A percentile compares a stretch with the other conserved stretches of the same genome.
Conservation (phyloP, 192 early-diverging fungal genomes). For the Umbelopsis vinacea region DNA sequence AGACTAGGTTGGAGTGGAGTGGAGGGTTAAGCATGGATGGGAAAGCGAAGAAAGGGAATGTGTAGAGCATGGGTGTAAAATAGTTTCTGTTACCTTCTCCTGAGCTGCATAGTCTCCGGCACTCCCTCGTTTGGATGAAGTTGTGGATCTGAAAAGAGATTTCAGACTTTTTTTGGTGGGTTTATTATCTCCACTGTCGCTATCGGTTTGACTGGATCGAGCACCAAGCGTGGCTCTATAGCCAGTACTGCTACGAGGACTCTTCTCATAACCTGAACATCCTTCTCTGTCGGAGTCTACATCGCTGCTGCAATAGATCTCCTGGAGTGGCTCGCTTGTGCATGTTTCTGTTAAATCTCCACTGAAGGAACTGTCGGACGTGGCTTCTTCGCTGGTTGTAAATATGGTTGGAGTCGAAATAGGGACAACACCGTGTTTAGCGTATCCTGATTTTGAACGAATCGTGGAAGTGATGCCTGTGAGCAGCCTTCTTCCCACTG, state of each 20-base stretch:
- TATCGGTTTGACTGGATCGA: not conserved
- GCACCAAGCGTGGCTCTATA: not conserved
- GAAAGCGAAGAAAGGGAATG: no score
- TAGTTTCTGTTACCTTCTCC: not conserved
- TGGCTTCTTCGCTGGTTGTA: not conserved
- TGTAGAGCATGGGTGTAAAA: not conserved
- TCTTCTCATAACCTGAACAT: not conserved
- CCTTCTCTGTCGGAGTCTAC: constrained; percentile 8
- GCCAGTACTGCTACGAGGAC: not conserved
- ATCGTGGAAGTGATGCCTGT: constrained; percentile 2
- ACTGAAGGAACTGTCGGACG: constrained; percentile 6
- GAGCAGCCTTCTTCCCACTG: not conserved
- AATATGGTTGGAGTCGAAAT: not conserved
- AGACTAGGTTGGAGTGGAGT: not conserved
- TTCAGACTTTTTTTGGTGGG: not conserved
- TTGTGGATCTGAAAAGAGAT: not conserved
- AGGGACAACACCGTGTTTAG: not conserved
- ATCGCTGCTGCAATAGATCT: not conserved
- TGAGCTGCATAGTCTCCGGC: not conserved
- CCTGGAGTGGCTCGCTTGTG: constrained; percentile 7
- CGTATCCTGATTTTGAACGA: not conserved
- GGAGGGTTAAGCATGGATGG: no score
- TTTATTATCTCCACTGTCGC: not conserved
- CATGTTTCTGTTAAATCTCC: constrained; percentile 12
- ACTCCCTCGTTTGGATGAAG: not conserved